These are phyloP conservation scores for Ampelocalamus luodianensis DNA, from an alignment of 176 grass and related monocot species.

Conservation along the genomic window DNA sequence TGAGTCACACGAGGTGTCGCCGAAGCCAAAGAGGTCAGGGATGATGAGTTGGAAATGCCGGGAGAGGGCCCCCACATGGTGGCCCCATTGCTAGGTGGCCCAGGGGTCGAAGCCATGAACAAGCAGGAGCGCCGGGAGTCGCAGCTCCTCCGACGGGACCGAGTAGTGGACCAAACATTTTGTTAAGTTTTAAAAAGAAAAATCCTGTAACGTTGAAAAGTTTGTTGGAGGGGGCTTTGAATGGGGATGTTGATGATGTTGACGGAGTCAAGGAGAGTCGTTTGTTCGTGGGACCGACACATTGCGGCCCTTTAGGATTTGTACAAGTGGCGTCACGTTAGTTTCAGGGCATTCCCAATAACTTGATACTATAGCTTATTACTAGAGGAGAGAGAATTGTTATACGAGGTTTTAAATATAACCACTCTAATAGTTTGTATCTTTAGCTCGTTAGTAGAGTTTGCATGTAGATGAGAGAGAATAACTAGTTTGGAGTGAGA, in stretches of 20 bases:
- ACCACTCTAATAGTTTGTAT: too few relatives aligned
- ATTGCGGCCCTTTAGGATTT: neutral
- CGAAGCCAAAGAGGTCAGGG: constrained; percentile 73
- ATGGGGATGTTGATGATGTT: neutral
- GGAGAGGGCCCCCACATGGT: constrained; percentile 56
- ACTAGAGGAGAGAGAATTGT: too few relatives aligned
- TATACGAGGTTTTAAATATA: too few relatives aligned
- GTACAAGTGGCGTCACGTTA: neutral
- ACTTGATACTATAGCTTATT: too few relatives aligned
- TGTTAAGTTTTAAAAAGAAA: too few relatives aligned
- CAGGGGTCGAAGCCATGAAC: constrained; percentile 67
- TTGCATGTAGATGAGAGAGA: too few relatives aligned
- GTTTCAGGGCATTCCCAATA: too few relatives aligned
- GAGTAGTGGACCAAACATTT: too few relatives aligned
- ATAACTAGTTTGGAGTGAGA: too few relatives aligned
- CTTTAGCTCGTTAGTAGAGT: too few relatives aligned
- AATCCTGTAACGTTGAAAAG: too few relatives aligned
- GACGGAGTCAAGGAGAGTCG: too few relatives aligned
- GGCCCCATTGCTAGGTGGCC: constrained; percentile 71
- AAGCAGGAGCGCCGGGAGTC: constrained; percentile 44
- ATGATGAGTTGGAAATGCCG: constrained; percentile 65
- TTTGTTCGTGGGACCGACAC: neutral
- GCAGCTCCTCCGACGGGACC: constrained; percentile 26
- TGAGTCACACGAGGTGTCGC: constrained; percentile 40
- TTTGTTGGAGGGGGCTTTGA: neutral